Evolutionary conservation across 202 grass and related monocot species (phyloP).

Genomic region (Elaeis oleifera): DNA sequence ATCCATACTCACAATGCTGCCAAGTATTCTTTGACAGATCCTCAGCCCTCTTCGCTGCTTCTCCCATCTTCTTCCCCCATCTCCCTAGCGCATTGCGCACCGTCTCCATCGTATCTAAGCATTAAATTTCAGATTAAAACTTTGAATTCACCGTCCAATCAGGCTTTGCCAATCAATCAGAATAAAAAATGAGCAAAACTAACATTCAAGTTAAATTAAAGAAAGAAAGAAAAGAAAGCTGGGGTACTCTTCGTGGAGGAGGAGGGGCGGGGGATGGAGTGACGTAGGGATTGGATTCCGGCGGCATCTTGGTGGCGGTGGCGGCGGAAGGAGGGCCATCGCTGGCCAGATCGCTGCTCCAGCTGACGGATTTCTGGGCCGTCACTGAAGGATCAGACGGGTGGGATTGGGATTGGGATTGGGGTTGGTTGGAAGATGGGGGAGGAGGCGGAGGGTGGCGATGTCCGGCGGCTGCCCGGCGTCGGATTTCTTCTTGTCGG

Average conservation of each 20-base stretch:
- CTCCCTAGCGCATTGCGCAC: background rate
- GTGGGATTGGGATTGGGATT: too few species aligned
- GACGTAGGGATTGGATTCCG: slow-evolving; percentile 16
- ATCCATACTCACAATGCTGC: slow-evolving; percentile 4
- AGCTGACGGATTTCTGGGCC: slow-evolving; percentile 1
- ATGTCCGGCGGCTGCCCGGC: too few species aligned
- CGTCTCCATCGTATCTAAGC: background rate
- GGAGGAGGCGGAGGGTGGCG: too few species aligned
- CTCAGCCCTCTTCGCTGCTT: slow-evolving; percentile 6
- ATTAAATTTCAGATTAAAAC: background rate
- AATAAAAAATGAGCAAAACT: background rate
- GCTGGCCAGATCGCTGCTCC: slow-evolving; percentile 4
- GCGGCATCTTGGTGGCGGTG: background rate
- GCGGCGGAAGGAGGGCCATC: slow-evolving; percentile 1
- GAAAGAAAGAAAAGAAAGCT: background rate
- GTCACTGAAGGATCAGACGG: background rate
- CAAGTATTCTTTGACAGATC: slow-evolving; percentile 6
- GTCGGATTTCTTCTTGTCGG: too few species aligned
- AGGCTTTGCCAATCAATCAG: background rate
- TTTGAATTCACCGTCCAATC: too few species aligned
- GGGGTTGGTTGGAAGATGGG: too few species aligned
- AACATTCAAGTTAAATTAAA: background rate
- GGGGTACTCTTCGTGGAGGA: slow-evolving; percentile 1
- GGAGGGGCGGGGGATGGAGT: background rate
- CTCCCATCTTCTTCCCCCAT: slow-evolving; percentile 14